These are phyloP conservation scores for Tephrocybe sp. DNA, from an alignment of 768 basidiomycete genomes.

Conservation along the genomic window DNA sequence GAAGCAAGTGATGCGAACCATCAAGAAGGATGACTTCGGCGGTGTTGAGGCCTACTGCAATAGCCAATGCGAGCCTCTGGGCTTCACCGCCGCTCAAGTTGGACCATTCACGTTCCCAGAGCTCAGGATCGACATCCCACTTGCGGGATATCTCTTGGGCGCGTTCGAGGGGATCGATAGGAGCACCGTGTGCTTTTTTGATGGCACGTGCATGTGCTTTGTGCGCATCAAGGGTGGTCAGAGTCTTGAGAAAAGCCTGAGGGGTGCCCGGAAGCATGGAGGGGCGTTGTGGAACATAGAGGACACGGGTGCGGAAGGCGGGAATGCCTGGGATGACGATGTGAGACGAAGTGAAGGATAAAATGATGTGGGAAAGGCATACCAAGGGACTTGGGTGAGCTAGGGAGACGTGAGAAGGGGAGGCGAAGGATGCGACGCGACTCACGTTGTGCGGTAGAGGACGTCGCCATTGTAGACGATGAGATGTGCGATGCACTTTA, in stretches of 20 bases:
- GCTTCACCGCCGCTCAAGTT: slow-evolving; percentile 85
- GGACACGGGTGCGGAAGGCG: slow-evolving; percentile 71
- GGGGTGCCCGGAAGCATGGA: slow-evolving; percentile 86
- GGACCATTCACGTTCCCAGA: slow-evolving; percentile 83
- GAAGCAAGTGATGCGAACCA: slow-evolving; percentile 45
- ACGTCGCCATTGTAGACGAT: slow-evolving; percentile 69
- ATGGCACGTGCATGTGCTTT: slow-evolving; percentile 21
- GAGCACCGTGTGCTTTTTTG: slow-evolving; percentile 18
- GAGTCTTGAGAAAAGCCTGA: slow-evolving; percentile 60
- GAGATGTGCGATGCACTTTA: slow-evolving; percentile 85
- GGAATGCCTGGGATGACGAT: slow-evolving; percentile 58
- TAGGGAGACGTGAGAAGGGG: slow-evolving; percentile 21
- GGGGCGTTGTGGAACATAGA: slow-evolving; percentile 88
- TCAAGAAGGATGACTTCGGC: slow-evolving; percentile 82
- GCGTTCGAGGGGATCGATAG: slow-evolving; percentile 25
- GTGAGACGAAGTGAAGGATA: not conserved
- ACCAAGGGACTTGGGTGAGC: slow-evolving; percentile 53
- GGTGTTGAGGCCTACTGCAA: slow-evolving; percentile 68
- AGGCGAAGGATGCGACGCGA: slow-evolving; percentile 5
- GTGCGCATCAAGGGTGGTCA: slow-evolving; percentile 55
- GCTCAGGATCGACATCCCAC: slow-evolving; percentile 66
- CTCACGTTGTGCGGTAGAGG: slow-evolving; percentile 69
- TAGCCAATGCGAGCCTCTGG: slow-evolving; percentile 79
- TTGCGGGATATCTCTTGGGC: slow-evolving; percentile 53
- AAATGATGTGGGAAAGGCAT: slow-evolving; percentile 13